Evolutionary conservation across 2,329 filamentous ascomycete species (phyloP), one percentile per base, ranked within the genome.

Genomic region (Aspergillus novoparasiticus): DNA sequence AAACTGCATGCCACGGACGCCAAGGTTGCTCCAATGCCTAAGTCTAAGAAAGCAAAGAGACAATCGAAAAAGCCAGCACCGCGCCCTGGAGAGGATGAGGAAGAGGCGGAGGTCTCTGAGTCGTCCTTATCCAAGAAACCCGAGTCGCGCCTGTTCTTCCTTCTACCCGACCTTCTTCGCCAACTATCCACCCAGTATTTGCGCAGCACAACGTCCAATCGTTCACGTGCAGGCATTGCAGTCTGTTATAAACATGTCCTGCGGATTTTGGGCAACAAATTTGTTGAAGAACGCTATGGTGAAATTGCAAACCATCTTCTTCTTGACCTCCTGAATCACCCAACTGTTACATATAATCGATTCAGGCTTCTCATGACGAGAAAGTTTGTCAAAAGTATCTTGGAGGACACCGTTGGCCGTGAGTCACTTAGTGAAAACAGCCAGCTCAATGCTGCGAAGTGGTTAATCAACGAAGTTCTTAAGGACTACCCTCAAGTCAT

Each of bases 401-500:
- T 99, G 12, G 92, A 96, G 71, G 90, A 94, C 63, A 88, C 95
- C 9, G 85, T 98, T 66, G 93, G 93, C 10, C 86, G 86, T 62
- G 88, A 89, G 68, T 90, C 97, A 69, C 84, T 99, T 2, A 93
- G 93, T 14, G 94, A 99, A 77, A 92, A 91, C 16, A 94, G 93
- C 9, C 94, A 97, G 73, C 83, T 94, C 63, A 89, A 90, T 69
- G 93, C 92, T 32, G 92, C 93, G 8, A 92, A 89, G 71, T 87
- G 88, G 65, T 80, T 99, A 59, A 87, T 97, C 73, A 97, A 96
- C 75, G 89, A 93, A 62, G 85, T 97, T 53, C 84, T 99, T 56
- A 98, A 96, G 75, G 95, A 98, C 75, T 98, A 97, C 69, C 94
- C 95, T 0, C 93, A 96, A 75, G 90, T 90, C 6, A 80, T 97